These are phyloP conservation scores for Trichoderma citrinoviride DNA, from an alignment of 2,329 filamentous ascomycete genomes.

Conservation along the genomic window DNA sequence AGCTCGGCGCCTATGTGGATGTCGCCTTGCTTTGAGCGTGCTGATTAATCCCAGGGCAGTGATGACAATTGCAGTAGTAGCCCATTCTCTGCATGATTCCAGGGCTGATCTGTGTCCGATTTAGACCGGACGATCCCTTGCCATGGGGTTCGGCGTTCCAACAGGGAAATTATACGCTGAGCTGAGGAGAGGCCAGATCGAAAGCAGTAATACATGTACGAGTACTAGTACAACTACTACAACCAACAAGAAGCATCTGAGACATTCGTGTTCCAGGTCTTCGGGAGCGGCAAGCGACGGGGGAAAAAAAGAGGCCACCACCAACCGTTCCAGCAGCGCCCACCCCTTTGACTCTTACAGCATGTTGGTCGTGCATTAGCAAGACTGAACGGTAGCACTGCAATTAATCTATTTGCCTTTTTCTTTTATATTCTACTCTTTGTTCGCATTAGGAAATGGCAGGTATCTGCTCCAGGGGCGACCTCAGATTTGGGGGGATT, in stretches of 20 bases:
- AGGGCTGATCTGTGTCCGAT: constrained; percentile 5
- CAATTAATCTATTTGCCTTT: constrained; percentile 1
- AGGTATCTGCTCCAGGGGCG: background rate
- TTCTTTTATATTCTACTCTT: too few relatives aligned
- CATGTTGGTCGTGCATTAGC: background rate
- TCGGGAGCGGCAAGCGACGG: constrained; percentile 5
- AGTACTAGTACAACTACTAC: too few relatives aligned
- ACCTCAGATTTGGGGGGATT: background rate
- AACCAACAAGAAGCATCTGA: background rate
- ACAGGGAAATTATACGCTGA: background rate
- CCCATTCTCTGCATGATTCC: background rate
- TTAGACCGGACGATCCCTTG: background rate
- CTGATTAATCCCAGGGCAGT: background rate
- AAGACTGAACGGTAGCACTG: background rate
- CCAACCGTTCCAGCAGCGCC: background rate
- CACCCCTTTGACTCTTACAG: too few relatives aligned
- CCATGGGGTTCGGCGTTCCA: constrained; percentile 5
- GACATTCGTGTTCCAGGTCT: constrained; percentile 14
- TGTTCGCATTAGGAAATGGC: background rate
- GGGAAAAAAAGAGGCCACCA: background rate
- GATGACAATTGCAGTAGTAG: background rate
- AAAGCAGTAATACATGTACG: too few relatives aligned
- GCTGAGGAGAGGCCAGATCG: too few relatives aligned
- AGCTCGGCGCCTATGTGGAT: background rate
- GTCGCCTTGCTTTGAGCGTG: background rate